Percentiles rank a stretch among this genome's conserved stretches.
Evolutionary conservation across 1,284 basidiomycete genomes (phyloP).

Genomic region (Cryptococcus maquisensis): DNA sequence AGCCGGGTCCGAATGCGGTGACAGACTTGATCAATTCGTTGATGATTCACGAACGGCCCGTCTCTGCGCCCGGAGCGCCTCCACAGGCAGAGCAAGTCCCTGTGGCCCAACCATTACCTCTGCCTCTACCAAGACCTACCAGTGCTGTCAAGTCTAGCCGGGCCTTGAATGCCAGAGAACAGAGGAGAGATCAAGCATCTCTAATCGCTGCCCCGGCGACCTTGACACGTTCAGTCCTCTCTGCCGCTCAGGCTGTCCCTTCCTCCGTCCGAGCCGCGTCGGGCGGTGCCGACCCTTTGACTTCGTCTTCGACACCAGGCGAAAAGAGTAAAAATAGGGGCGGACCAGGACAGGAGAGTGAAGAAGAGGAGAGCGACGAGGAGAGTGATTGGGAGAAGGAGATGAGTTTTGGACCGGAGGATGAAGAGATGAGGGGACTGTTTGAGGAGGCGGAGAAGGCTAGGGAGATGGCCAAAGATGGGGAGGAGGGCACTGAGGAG

Average conservation of each 20-base stretch:
- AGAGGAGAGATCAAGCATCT: constrained; percentile 2
- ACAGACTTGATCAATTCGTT: constrained; percentile 11
- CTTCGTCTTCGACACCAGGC: too few species aligned
- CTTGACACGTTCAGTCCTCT: constrained; percentile 9
- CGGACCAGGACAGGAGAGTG: constrained; percentile 2
- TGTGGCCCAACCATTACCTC: background rate
- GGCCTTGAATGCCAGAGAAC: background rate
- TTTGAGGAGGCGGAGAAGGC: constrained; percentile 15
- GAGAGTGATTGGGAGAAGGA: constrained; percentile 20
- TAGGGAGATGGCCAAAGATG: constrained; percentile 6
- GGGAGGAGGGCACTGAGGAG: constrained; percentile 24
- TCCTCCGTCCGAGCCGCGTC: background rate
- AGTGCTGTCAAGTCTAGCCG: background rate
- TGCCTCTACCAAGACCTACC: background rate
- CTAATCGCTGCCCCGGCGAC: constrained; percentile 1
- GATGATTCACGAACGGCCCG: constrained; percentile 14
- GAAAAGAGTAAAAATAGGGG: constrained; percentile 1
- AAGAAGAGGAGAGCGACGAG: constrained; percentile 6
- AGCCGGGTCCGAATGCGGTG: constrained; percentile 1
- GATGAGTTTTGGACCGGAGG: constrained; percentile 13
- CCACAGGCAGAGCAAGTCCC: background rate
- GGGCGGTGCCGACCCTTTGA: background rate
- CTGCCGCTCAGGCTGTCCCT: constrained; percentile 3
- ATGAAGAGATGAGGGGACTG: constrained; percentile 13
- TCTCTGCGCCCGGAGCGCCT: background rate